phyloP scores from a whole-genome alignment of 208 protist genomes.

The Wallacemonas collosoma region DNA sequence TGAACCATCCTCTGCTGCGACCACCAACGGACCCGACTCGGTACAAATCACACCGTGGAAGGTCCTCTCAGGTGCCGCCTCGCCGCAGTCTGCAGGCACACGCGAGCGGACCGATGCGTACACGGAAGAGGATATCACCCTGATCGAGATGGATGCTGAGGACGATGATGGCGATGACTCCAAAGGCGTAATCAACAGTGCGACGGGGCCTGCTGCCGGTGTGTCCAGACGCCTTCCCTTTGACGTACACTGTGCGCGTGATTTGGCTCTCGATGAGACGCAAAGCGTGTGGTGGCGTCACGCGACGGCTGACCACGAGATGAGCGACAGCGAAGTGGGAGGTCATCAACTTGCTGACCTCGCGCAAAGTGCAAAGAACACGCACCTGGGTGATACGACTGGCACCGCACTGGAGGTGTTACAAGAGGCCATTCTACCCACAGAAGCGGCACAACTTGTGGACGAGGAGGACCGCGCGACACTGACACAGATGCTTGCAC shows the following conservation, averaged over 20 bases:
- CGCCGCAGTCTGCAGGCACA: not conserved
- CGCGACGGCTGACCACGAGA: not conserved
- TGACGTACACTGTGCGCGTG: constrained; percentile 6
- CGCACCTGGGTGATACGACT: not conserved
- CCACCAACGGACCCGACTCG: not conserved
- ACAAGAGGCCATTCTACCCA: not conserved
- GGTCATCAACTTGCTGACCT: too few relatives aligned
- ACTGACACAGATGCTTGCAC: constrained; percentile 1
- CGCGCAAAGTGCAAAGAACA: too few relatives aligned
- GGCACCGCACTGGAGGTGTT: not conserved
- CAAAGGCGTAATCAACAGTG: not conserved
- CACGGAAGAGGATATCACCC: constrained; percentile 14
- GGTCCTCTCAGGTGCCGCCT: not conserved
- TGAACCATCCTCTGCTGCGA: not conserved
- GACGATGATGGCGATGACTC: not conserved
- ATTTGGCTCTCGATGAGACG: constrained; percentile 12
- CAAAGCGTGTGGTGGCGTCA: constrained; percentile 12
- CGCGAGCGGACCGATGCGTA: not conserved
- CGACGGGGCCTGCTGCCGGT: not conserved
- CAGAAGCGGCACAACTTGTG: not conserved
- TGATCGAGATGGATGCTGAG: constrained; percentile 19
- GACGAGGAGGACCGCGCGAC: not conserved
- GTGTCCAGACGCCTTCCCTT: not conserved
- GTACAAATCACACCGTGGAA: constrained; percentile 8
- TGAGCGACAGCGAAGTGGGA: not conserved